These are phyloP conservation scores for Nakataea oryzae DNA, from an alignment of 2,329 filamentous ascomycete genomes.

Conservation along the genomic window DNA sequence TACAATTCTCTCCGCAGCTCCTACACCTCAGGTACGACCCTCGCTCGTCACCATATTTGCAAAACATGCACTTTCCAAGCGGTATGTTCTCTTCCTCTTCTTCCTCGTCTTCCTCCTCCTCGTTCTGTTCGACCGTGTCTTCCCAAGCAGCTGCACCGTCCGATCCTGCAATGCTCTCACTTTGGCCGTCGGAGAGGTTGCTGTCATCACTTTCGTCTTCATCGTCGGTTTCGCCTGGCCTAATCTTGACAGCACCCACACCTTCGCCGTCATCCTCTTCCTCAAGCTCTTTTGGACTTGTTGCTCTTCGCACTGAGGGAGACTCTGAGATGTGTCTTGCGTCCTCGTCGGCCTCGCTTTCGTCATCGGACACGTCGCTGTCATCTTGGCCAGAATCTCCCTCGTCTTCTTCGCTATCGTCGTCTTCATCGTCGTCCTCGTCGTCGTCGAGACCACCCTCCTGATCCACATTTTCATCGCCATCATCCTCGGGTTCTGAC, in stretches of 20 bases:
- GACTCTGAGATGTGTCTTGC: slow-evolving; percentile 9
- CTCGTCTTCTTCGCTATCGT: slow-evolving; percentile 17
- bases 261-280: slow-evolving; percentile 41
- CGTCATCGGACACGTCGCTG: slow-evolving; percentile 12
- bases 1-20: slow-evolving; percentile 75
- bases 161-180: slow-evolving; percentile 42
- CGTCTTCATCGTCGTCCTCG: slow-evolving; percentile 16
- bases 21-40: slow-evolving; percentile 69
- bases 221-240: slow-evolving; percentile 38
- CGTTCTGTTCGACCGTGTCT: slow-evolving; percentile 42
- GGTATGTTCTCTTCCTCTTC: slow-evolving; percentile 44
- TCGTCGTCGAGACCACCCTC: slow-evolving; percentile 18
- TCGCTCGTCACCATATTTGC: slow-evolving; percentile 69
- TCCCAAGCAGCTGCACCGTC: slow-evolving; percentile 48
- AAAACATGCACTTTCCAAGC: slow-evolving; percentile 58
- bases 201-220: slow-evolving; percentile 27
- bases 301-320: background rate
- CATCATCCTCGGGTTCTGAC: slow-evolving; percentile 18
- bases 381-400: slow-evolving; percentile 9
- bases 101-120: slow-evolving; percentile 39
- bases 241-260: slow-evolving; percentile 46
- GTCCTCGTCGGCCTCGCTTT: slow-evolving; percentile 24
- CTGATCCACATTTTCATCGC: slow-evolving; percentile 21
- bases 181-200: slow-evolving; percentile 29
- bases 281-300: slow-evolving; percentile 15